phyloP scores from a whole-genome alignment of 768 basidiomycete species.

The Russula earlei region DNA sequence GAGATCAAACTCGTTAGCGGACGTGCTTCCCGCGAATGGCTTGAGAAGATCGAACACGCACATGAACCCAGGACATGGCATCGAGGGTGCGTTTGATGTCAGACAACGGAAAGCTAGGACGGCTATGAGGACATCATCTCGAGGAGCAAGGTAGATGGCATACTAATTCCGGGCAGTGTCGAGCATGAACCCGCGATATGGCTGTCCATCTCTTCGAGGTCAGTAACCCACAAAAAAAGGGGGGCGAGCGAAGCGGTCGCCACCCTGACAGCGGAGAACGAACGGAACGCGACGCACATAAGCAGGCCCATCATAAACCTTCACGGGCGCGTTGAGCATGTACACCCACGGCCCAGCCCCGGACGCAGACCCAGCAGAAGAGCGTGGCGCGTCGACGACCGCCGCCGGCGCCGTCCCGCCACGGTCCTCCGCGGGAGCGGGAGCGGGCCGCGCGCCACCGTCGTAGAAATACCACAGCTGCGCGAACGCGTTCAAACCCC shows the following conservation, averaged over 20 bases:
- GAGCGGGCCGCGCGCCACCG: no score
- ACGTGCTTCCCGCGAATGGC: no score
- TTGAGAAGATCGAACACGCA: slow-evolving; percentile 1
- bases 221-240: no score
- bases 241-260: no score
- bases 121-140: neutral
- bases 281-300: slow-evolving; percentile 29
- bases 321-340: slow-evolving; percentile 31
- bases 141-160: slow-evolving; percentile 20
- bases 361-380: no score
- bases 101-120: neutral
- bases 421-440: no score
- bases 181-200: slow-evolving; percentile 69
- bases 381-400: no score
- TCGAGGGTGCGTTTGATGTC: slow-evolving; percentile 12
- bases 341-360: slow-evolving; percentile 27
- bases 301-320: slow-evolving; percentile 38
- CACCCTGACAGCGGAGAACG: neutral
- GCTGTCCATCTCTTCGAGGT: slow-evolving; percentile 29
- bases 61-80: slow-evolving; percentile 15
- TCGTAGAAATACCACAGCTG: slow-evolving; percentile 39
- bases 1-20: neutral
- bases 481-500: slow-evolving; percentile 47
- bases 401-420: neutral
- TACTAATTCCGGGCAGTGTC: slow-evolving; percentile 67